These are phyloP conservation scores for Xylaria sp. DNA, from an alignment of 2,329 filamentous ascomycete species.

Conservation along the genomic window DNA sequence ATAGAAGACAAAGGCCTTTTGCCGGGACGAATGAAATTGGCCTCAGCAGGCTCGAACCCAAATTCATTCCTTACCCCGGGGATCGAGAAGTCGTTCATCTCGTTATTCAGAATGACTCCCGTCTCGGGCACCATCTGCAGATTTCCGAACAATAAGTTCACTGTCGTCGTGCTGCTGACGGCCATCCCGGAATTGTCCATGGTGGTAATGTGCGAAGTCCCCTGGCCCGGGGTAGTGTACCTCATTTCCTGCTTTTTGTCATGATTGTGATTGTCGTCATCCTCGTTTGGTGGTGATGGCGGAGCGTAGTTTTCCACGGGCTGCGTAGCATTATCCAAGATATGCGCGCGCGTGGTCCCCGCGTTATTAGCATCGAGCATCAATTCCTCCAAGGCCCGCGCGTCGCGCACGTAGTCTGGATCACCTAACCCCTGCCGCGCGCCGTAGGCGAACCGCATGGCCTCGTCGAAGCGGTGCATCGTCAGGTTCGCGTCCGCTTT, in stretches of 20 bases:
- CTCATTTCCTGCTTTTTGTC: too few relatives aligned
- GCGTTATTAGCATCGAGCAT: conserved; percentile 71
- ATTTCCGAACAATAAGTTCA: conserved; percentile 87
- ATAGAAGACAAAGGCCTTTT: conserved; percentile 88
- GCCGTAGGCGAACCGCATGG: conserved; percentile 88
- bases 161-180: conserved; percentile 81
- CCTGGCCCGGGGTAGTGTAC: conserved; percentile 71
- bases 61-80: conserved; percentile 80
- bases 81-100: conserved; percentile 85
- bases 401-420: conserved; percentile 74
- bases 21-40: conserved; percentile 80
- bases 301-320: conserved; percentile 75
- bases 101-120: conserved; percentile 77
- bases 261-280: too few relatives aligned
- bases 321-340: conserved; percentile 74
- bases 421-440: conserved; percentile 81
- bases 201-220: conserved; percentile 75
- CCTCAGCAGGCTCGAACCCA: conserved; percentile 77
- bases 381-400: conserved; percentile 64
- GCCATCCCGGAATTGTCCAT: conserved; percentile 77
- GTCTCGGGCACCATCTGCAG: conserved; percentile 79
- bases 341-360: conserved; percentile 64
- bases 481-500: conserved; percentile 65
- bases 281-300: too few relatives aligned
- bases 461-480: conserved; percentile 83